Evolutionary conservation across 116 monocot species (phyloP).

Genomic region (Zostera marina): DNA sequence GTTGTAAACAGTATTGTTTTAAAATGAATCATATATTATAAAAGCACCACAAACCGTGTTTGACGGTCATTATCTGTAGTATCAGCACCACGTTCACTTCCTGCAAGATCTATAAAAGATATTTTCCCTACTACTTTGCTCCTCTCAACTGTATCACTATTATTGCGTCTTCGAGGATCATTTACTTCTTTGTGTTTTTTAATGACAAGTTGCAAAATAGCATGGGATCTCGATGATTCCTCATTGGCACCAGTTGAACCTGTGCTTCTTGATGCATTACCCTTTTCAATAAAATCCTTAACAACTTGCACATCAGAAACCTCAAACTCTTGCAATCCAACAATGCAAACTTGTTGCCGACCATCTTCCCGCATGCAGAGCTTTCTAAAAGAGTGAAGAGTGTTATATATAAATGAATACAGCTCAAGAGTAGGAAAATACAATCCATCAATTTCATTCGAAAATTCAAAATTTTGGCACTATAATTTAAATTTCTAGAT

Average conservation of each 20-base stretch:
- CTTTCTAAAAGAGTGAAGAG: conserved; percentile 36
- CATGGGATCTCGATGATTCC: conserved; percentile 97
- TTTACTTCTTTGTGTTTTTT: conserved; percentile 74
- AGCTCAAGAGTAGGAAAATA: no score
- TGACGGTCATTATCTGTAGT: conserved; percentile 98
- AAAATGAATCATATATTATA: neutral
- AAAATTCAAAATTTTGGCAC: no score
- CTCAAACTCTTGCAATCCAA: conserved; percentile 97
- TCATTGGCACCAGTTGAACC: conserved; percentile 98
- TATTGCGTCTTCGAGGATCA: conserved; percentile 47
- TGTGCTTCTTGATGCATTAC: conserved; percentile 84
- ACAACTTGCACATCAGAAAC: conserved; percentile 93
- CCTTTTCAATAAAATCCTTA: conserved; percentile 94
- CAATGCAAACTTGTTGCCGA: conserved; percentile 94
- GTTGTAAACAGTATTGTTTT: no score
- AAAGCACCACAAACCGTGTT: conserved; percentile 51
- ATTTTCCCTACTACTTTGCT: conserved; percentile 83
- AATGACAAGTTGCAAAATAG: conserved; percentile 85
- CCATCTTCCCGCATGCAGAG: conserved; percentile 99
- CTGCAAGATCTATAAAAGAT: conserved; percentile 98
- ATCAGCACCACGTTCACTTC: conserved; percentile 98
- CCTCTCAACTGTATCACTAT: conserved; percentile 45
- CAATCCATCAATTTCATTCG: no score
- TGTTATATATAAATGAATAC: no score
- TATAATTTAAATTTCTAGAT: no score